Conservation (phyloP, 345 rosid species). For the Camelina neglecta region DNA sequence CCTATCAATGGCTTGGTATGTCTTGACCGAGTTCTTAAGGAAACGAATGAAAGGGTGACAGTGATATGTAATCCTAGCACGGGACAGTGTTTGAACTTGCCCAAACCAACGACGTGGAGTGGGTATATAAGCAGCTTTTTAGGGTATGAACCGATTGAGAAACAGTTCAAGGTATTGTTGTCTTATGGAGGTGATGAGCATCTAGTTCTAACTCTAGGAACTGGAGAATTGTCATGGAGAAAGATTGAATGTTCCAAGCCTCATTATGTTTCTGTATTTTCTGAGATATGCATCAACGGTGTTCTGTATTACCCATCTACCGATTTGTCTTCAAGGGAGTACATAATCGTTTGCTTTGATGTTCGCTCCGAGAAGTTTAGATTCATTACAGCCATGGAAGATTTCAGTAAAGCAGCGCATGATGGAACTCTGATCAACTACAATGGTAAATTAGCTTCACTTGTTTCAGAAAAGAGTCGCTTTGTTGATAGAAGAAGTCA, state of each 20-base stretch:
- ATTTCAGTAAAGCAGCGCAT: not conserved
- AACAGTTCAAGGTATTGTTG: not conserved
- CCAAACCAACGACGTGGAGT: not conserved
- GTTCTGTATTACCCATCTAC: not conserved
- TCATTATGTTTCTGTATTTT: not conserved
- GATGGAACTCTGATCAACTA: not conserved
- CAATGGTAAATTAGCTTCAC: not conserved
- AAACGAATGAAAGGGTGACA: not conserved
- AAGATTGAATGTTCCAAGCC: too few relatives aligned
- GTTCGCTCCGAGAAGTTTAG: not conserved
- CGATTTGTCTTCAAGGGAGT: too few relatives aligned
- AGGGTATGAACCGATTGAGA: not conserved
- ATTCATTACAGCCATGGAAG: not conserved
- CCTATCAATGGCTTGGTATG: not conserved
- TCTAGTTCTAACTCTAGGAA: not conserved
- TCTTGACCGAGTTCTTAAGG: not conserved
- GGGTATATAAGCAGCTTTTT: not conserved
- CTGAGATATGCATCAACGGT: constrained; percentile 14
- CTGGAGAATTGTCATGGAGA: not conserved
- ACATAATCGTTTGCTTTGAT: not conserved
- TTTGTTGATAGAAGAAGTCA: not conserved
- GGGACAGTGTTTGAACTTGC: not conserved
- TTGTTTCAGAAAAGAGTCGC: not conserved
- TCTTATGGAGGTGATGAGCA: too few relatives aligned
- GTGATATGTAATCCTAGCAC: not conserved